Base-by-base conservation (phyloP, 2,329 filamentous ascomycete genomes). In the Exophiala sp. region DNA sequence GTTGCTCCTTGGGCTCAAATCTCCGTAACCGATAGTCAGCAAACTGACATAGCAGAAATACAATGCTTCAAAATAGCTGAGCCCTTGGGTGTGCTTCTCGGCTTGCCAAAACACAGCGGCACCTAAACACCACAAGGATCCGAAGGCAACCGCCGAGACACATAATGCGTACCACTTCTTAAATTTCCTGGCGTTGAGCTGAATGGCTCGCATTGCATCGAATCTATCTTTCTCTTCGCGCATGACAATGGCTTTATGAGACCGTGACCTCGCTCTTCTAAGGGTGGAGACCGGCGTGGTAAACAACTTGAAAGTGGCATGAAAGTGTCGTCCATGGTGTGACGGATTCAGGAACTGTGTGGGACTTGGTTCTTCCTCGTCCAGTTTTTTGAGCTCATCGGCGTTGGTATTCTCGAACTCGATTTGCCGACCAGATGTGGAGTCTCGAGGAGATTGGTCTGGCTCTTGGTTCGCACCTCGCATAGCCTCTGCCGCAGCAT, bases 31-130 rank as follows among this genome's bases (percentile, higher is more conserved):
- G 30, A 95, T 86, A 0, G 90, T 95, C 1, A 89, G 74, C 19
- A 95, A 77, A 2, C 83, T 84, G 27, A 88, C 81, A 65, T 93
- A 96, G 58, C 83, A 82, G 64, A 95, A 94, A 68, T 95, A 95
- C 37, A 96, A 75, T 0, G 82, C 79, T 49, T 89, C 73, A 59
- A 91, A 95, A 63, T 95, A 96, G 1, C 69, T 75, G 80, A 88
- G 69, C 1, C 63, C 59, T 58, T 80, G 78, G 0, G 73, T 70
- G 1, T 74, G 60, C 7, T 68, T 62, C 58, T 86, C 83, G 0
- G 78, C 72, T 24, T 69, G 61, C 73, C 77, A 83, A 64, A 96
- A 95, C 8, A 93, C 77, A 11, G 82, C 73, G 1, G 88, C 88
- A 2, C 90, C 90, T 0, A 85, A 70, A 27, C 88, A 81, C 89